Evolutionary conservation across 352 stramenopile genomes (phyloP), one percentile per base, ranked within the genome.

Genomic region (Phytophthora ramorum): DNA sequence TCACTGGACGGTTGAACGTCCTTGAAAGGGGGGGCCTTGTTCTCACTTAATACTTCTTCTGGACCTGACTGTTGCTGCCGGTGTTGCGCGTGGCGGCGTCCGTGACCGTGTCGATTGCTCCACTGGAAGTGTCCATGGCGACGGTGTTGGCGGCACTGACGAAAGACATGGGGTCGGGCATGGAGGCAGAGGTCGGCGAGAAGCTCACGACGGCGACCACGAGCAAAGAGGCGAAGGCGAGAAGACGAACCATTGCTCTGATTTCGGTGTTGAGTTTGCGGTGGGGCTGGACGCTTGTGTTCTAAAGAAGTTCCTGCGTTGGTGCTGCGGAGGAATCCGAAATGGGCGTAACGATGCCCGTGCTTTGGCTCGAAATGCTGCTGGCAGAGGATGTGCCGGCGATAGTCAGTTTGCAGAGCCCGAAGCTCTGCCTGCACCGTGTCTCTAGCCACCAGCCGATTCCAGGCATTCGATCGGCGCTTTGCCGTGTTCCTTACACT

Each of bases 121-220:
- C 2, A 38, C 43, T 61, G 13, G 62, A 68, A 6, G 58, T 73
- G 52, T 65, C 53, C 57, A 64, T 59, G 48, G 69, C 69, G 30
- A 59, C 50, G 32, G 37, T 46, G 32, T 58, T 76, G 58, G 69
- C 69, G 7, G 22, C 14, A 7, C 30, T 45, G 10, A 38, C 69
- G 44, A 77, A 17, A 0, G 52, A 9, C 44, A 59, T 68, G 13
- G 69, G 69, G 65, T 77, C 69, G 22, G 38, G 41, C 30, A 74
- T 45, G 12, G 47, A 16, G 28, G 28, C 56, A 7, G 52, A 16
- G 14, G 24, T 43, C 7, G 52, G 24, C 26, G 65, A 63, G 14
- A 63, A 50, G 46, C 22, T 69, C 46, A 53, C 37, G 26, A 68
- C 22, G 46, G 69, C 69, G 43, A 64, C 20, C 13, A 68, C 40